Percentiles rank a stretch among this genome's conserved stretches.
Evolutionary conservation across 345 rosid species (phyloP).

Genomic region (Gossypium longicalyx): DNA sequence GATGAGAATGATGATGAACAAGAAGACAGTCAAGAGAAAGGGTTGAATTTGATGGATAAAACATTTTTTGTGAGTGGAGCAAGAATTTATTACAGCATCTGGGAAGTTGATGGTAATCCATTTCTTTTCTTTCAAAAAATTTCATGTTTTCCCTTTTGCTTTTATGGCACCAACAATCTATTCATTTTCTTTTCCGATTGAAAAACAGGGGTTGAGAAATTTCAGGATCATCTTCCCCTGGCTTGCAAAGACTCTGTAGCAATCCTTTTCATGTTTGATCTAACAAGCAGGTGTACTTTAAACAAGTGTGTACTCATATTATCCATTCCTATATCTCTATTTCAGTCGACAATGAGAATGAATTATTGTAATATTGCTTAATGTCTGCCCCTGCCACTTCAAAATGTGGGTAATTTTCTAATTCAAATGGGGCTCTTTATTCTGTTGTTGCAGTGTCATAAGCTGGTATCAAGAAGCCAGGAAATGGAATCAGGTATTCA

Average conservation of each 20-base stretch:
- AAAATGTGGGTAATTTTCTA: background rate
- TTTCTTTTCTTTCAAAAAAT: background rate
- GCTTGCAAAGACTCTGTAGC: slow-evolving; percentile 90
- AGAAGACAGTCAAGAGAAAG: slow-evolving; percentile 31
- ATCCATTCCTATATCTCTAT: background rate
- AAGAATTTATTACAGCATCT: slow-evolving; percentile 67
- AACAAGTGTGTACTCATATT: slow-evolving; percentile 36
- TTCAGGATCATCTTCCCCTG: slow-evolving; percentile 44
- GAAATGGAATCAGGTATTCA: slow-evolving; percentile 67
- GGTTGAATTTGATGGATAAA: slow-evolving; percentile 65
- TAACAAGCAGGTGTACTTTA: slow-evolving; percentile 78
- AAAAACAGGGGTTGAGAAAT: slow-evolving; percentile 50
- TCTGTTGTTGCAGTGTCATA: slow-evolving; percentile 48
- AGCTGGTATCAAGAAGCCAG: slow-evolving; percentile 80
- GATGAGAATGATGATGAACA: slow-evolving; percentile 43
- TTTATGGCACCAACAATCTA: background rate
- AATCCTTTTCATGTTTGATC: slow-evolving; percentile 81
- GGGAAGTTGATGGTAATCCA: slow-evolving; percentile 71
- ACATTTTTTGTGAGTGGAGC: slow-evolving; percentile 66
- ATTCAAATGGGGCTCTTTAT: background rate
- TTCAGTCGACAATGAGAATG: background rate
- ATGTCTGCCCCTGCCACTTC: background rate
- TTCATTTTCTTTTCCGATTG: background rate
- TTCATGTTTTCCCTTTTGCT: background rate
- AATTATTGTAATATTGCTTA: background rate